Conservation (phyloP, 495 filamentous ascomycete species). For the Neurospora africana region DNA sequence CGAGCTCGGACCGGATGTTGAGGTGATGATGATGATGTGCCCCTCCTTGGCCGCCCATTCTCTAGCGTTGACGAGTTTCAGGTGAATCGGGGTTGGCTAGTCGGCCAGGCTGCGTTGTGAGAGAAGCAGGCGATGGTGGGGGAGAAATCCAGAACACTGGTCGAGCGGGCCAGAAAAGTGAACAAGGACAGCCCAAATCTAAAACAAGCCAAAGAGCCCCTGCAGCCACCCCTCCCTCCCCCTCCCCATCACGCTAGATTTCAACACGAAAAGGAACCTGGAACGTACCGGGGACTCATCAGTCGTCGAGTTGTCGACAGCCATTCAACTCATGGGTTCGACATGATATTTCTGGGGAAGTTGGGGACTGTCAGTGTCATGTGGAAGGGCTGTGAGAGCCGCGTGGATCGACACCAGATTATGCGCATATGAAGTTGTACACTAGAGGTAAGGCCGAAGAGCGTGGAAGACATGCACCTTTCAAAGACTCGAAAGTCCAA, state of each 20-base stretch:
- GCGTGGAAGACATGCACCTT: background rate
- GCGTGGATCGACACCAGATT: background rate
- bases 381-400: background rate
- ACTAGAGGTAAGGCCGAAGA: background rate
- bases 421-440: background rate
- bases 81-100: slow-evolving; percentile 4
- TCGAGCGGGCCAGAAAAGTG: background rate
- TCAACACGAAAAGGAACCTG: background rate
- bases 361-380: background rate
- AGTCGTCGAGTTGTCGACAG: background rate
- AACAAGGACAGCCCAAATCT: background rate
- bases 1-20: background rate
- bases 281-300: background rate
- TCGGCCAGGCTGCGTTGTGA: background rate
- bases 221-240: background rate
- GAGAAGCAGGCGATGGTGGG: background rate
- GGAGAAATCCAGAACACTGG: background rate
- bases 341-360: background rate
- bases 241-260: background rate
- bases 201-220: background rate
- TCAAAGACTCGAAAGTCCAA: background rate
- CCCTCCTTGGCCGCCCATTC: slow-evolving; percentile 6
- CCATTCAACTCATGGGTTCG: background rate
- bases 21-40: slow-evolving; percentile 9
- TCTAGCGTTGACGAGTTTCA: slow-evolving; percentile 27